Base-by-base conservation (phyloP, 176 grass and related monocot species). In the Oryza meridionalis region DNA sequence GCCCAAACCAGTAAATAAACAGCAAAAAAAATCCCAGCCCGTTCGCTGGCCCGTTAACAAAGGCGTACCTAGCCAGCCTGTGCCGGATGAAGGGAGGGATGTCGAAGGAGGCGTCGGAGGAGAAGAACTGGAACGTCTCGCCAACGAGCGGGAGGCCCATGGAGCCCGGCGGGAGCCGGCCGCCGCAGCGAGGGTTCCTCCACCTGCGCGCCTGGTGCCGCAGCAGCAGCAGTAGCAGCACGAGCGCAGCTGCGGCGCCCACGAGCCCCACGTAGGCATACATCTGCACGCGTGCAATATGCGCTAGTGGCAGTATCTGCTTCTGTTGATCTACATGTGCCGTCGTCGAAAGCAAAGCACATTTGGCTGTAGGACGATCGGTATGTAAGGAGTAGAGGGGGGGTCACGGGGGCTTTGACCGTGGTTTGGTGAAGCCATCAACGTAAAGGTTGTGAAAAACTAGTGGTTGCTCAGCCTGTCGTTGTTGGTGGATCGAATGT, bases 61-160 rank as follows among this genome's bases (percentile, higher is more conserved):
- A 51, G 49, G 49, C 50, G 15, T 90, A 90, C 94, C 82, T 90
- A 7, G 72, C 69, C 9, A 86, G 73, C 35, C 94, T 88, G n/a
- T 86, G 33, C 5, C 86, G 84, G 65, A 97, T 84, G 79, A 94
- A 97, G 2, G 76, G 85, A 32, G 89, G 86, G 35, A 97, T 51
- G 42, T 90, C 91, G 11, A 51, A 72, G 7, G 94, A 88, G 2
- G 72, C 9, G 44, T 97, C 90, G 0, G 91, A 85, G 49, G 81
- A 69, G 87, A 97, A 97, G 85, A 97, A 97, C 11, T 90, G 86
- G 47, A 78, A 6, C 33, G 86, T 94, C 68, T 94, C 92, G 25
- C 92, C 92, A 77, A 94, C 44, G 63, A 92, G 70, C 6, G 92
- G 92, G 21, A 92, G 73, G 65, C 92, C 92, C 87, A 92, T 92